Evolutionary conservation across 1,284 basidiomycete genomes (phyloP).

Genomic region (Leccinum colubrinum): DNA sequence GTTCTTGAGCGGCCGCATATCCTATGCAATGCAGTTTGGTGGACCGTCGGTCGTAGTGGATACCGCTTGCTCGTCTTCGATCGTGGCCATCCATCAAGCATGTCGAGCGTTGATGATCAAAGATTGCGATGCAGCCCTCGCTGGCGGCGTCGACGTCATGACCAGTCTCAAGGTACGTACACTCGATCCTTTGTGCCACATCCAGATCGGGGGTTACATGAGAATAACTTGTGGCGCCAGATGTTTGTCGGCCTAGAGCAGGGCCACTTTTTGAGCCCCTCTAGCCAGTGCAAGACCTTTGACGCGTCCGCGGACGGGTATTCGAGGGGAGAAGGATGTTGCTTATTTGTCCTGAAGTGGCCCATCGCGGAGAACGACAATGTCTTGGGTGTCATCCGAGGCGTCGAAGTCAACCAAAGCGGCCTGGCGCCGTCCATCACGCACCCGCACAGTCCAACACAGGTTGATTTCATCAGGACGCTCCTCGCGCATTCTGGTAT

Average conservation of each 20-base stretch:
- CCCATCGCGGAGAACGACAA: conserved; percentile 60
- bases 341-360: conserved; percentile 69
- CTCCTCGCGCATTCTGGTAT: conserved; percentile 49
- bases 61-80: conserved; percentile 71
- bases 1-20: conserved; percentile 69
- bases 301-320: conserved; percentile 73
- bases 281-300: conserved; percentile 69
- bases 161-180: conserved; percentile 64
- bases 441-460: conserved; percentile 63
- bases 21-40: conserved; percentile 62
- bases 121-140: conserved; percentile 67
- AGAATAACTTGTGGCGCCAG: conserved; percentile 35
- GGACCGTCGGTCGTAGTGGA: conserved; percentile 71
- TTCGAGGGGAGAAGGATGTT: conserved; percentile 70
- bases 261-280: conserved; percentile 64
- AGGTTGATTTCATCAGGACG: conserved; percentile 49
- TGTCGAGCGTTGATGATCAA: conserved; percentile 57
- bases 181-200: not conserved
- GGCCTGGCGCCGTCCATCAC: conserved; percentile 65
- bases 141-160: conserved; percentile 73
- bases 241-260: conserved; percentile 69
- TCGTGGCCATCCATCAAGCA: conserved; percentile 65
- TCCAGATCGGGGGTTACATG: not conserved
- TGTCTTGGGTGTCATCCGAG: conserved; percentile 66
- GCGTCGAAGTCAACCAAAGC: conserved; percentile 68